Evolutionary conservation across 176 grass and related monocot genomes (phyloP).

Genomic region (Paspalum vaginatum): DNA sequence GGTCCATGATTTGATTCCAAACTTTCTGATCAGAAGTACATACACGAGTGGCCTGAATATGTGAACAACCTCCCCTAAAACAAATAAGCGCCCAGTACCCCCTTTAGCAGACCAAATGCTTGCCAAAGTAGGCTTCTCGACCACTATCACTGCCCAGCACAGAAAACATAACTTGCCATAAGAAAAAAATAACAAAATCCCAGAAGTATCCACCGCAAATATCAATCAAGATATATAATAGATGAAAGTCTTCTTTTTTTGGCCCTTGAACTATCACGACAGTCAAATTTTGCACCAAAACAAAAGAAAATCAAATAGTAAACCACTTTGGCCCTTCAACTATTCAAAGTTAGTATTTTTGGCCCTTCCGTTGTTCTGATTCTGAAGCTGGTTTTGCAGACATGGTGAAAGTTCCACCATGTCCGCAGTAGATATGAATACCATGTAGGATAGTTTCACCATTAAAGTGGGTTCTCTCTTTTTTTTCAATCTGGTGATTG

Average conservation of each 20-base stretch:
- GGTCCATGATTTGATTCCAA: conserved; percentile 91
- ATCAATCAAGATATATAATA: conserved; percentile 18
- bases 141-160: conserved; percentile 28
- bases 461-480: background rate
- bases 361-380: background rate
- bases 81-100: conserved; percentile 62
- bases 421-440: background rate
- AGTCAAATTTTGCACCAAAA: background rate
- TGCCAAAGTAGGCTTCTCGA: conserved; percentile 69
- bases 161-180: conserved; percentile 12
- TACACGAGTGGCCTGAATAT: conserved; percentile 91
- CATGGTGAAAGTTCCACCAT: background rate
- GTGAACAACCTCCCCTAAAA: conserved; percentile 78
- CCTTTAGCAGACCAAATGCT: conserved; percentile 81
- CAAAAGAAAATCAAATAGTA: background rate
- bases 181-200: background rate
- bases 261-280: background rate
- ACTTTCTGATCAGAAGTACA: conserved; percentile 86
- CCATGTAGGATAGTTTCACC: background rate
- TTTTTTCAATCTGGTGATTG: background rate
- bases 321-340: background rate
- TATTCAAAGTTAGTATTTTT: background rate
- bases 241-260: background rate
- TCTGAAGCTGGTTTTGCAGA: background rate
- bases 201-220: background rate